phyloP scores from a whole-genome alignment of 371 early-diverging fungal genomes.

The Mucor irregularis region DNA sequence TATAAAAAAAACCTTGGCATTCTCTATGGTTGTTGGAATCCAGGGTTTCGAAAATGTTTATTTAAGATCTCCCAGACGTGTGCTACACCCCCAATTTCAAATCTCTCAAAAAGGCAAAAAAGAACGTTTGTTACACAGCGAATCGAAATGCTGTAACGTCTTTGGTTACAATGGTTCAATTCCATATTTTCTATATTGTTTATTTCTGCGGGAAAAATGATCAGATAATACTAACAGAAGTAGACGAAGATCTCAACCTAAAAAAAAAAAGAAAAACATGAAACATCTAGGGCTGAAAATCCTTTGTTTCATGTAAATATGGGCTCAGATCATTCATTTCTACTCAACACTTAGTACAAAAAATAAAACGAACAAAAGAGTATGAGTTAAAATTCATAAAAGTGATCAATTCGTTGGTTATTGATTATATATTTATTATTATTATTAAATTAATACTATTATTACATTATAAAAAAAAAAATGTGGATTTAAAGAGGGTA shows the following conservation, averaged over 20 bases:
- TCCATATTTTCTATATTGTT: not conserved
- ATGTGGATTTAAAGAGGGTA: not conserved
- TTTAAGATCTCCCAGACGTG: not conserved
- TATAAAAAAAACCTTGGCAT: conserved; percentile 8
- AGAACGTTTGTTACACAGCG: conserved; percentile 6
- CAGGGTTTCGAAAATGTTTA: too few relatives aligned
- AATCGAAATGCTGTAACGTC: not conserved
- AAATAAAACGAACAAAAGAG: not conserved
- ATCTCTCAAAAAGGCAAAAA: not conserved
- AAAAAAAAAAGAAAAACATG: too few relatives aligned
- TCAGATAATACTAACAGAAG: too few relatives aligned
- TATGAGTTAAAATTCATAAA: not conserved
- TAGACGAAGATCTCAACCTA: too few relatives aligned
- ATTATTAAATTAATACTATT: conserved; percentile 8
- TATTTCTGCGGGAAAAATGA: too few relatives aligned
- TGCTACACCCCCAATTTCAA: not conserved
- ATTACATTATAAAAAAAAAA: conserved; percentile 7
- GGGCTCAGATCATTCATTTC: too few relatives aligned
- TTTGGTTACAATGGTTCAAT: not conserved
- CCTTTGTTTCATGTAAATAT: too few relatives aligned
- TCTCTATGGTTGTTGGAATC: too few relatives aligned
- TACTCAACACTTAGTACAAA: too few relatives aligned
- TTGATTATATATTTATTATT: not conserved
- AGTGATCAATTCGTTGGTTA: not conserved
- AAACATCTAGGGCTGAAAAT: too few relatives aligned